A percentile compares a stretch with the other conserved stretches of the same genome.
These are phyloP conservation scores for Tritrichomonas musculus DNA, from an alignment of 208 protist genomes.

Conservation along the genomic window DNA sequence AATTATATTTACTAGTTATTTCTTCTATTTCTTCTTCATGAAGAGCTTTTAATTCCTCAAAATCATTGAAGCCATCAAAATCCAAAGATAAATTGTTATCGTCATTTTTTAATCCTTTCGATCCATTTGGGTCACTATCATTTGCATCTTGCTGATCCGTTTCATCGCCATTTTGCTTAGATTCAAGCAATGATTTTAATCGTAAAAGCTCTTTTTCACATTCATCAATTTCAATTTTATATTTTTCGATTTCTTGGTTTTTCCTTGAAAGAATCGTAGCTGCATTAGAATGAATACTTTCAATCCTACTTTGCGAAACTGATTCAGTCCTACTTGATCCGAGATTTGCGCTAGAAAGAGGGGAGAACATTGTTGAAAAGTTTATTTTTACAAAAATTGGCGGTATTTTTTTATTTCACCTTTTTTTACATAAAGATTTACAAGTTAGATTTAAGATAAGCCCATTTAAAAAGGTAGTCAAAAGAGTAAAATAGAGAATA, in stretches of 20 bases:
- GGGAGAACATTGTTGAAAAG: too few relatives aligned
- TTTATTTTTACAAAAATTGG: too few relatives aligned
- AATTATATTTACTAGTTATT: neutral
- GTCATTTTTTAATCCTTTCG: neutral
- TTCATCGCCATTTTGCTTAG: neutral
- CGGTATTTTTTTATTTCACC: too few relatives aligned
- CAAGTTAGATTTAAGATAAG: too few relatives aligned
- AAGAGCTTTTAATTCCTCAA: neutral
- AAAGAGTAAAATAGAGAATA: too few relatives aligned
- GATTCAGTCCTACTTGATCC: too few relatives aligned
- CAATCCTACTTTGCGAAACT: neutral
- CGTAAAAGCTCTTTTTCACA: neutral
- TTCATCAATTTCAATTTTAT: neutral
- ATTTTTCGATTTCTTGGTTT: neutral
- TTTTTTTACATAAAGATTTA: too few relatives aligned
- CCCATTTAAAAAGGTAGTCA: too few relatives aligned
- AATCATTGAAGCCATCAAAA: neutral
- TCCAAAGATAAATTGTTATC: neutral
- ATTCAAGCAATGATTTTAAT: neutral
- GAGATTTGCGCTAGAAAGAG: too few relatives aligned
- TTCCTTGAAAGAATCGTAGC: neutral
- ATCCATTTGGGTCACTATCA: too few relatives aligned
- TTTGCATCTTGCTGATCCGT: too few relatives aligned
- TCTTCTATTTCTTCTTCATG: neutral
- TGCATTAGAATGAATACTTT: neutral